A percentile compares a stretch with the other conserved stretches of the same genome.
These are phyloP conservation scores for Zygosaccharomyces kombuchaensis DNA, from an alignment of 805 yeast genomes.

Conservation along the genomic window DNA sequence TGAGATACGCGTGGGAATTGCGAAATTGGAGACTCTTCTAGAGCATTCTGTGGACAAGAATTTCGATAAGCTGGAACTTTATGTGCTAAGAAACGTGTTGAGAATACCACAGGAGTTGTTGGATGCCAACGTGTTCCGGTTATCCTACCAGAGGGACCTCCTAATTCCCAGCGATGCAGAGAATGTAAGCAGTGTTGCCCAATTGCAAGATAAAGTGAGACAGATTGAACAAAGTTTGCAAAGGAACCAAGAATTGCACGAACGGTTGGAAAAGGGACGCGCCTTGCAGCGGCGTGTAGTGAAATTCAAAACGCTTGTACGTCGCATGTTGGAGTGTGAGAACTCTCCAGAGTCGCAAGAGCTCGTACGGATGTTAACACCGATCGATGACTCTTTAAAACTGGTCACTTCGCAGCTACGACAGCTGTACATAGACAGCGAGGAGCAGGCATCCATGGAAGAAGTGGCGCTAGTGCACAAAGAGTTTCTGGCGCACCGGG, in stretches of 20 bases:
- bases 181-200: slow-evolving; percentile 9
- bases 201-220: slow-evolving; percentile 20
- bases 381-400: slow-evolving; percentile 29
- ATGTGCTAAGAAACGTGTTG: slow-evolving; percentile 71
- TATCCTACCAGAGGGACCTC: slow-evolving; percentile 65
- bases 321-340: not conserved
- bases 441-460: slow-evolving; percentile 26
- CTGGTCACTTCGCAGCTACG: slow-evolving; percentile 24
- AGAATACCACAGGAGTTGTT: slow-evolving; percentile 63
- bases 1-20: slow-evolving; percentile 75
- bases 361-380: slow-evolving; percentile 23
- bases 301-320: not conserved
- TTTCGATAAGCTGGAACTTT: slow-evolving; percentile 82
- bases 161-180: slow-evolving; percentile 18
- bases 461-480: slow-evolving; percentile 11
- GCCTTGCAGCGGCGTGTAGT: not conserved
- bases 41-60: slow-evolving; percentile 74
- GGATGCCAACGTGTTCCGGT: slow-evolving; percentile 58
- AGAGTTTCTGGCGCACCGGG: not conserved
- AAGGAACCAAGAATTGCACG: slow-evolving; percentile 16
- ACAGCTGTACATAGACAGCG: slow-evolving; percentile 26
- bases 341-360: slow-evolving; percentile 10
- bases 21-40: slow-evolving; percentile 68
- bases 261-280: slow-evolving; percentile 17
- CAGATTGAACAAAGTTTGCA: slow-evolving; percentile 22